phyloP scores from a whole-genome alignment of 495 filamentous ascomycete species.

The Lichenothelia convexa region DNA sequence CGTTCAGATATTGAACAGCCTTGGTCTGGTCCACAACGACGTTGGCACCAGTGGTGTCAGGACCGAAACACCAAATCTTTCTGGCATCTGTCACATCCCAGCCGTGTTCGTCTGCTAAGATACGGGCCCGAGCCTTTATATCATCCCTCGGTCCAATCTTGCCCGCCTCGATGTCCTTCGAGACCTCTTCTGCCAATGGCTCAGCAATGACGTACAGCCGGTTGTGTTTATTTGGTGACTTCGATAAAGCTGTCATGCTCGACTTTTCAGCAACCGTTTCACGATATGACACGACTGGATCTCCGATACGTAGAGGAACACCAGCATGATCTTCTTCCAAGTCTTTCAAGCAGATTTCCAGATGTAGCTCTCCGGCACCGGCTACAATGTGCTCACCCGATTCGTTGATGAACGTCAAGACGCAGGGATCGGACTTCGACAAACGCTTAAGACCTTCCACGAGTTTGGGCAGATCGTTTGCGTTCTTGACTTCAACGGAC shows the following conservation, averaged over 20 bases:
- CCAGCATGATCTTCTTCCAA: slow-evolving; percentile 98
- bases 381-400: slow-evolving; percentile 98
- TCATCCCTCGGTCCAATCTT: slow-evolving; percentile 92
- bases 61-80: slow-evolving; percentile 99
- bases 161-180: slow-evolving; percentile 76
- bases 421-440: slow-evolving; percentile 98
- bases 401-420: slow-evolving; percentile 70
- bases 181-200: slow-evolving; percentile 80
- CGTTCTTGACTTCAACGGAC: slow-evolving; percentile 99
- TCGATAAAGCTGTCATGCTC: slow-evolving; percentile 91
- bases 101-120: slow-evolving; percentile 89
- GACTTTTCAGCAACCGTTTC: slow-evolving; percentile 73
- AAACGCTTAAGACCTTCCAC: slow-evolving; percentile 99
- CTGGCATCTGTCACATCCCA: slow-evolving; percentile 99
- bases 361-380: slow-evolving; percentile 95
- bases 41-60: slow-evolving; percentile 94
- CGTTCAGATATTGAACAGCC: slow-evolving; percentile 98
- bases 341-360: slow-evolving; percentile 99
- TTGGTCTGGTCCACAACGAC: slow-evolving; percentile 98
- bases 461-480: slow-evolving; percentile 97
- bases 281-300: slow-evolving; percentile 95
- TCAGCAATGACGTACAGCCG: slow-evolving; percentile 87
- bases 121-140: slow-evolving; percentile 95
- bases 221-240: slow-evolving; percentile 99
- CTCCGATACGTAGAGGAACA: slow-evolving; percentile 89